Evolutionary conservation across 1,284 basidiomycete genomes (phyloP), one percentile per base, ranked within the genome.

Genomic region (Volvariella volvacea): DNA sequence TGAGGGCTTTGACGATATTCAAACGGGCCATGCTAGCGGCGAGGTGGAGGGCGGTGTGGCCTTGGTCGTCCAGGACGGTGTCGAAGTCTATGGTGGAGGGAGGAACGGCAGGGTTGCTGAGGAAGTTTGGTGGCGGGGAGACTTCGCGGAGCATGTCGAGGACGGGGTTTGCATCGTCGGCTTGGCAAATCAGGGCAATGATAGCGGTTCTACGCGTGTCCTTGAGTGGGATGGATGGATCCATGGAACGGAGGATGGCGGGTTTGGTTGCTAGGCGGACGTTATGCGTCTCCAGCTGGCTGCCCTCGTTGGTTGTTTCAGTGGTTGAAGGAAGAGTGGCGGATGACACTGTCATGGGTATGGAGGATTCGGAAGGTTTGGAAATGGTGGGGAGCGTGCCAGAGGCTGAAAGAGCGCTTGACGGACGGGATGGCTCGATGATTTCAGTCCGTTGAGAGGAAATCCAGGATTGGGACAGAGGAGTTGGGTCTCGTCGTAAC

Each of bases 41-140:
- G 59, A 97, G 80, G 62, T 99, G 96, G 21, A 99, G 71, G 4
- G 95, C 86, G 0, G 92, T 93, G 63, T 99, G 95, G 0, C 92
- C 91, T 57, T 94, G 87, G 51, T 97, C 92, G 57, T 99, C 96
- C 31, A 97, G 78, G 36, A 93, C 74, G 15, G 79, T 74, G 60
- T 97, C 88, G 40, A 88, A 67, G 50, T 92, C 89, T 40, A 82
- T 53, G 4, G 34, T 6, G 8, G 34, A 7, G n/a, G 34, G n/a
- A 37, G 61, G 52, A 16, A 48, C 48, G 10, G 55, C 51, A 30
- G 43, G 55, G 48, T 47, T 48, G 49, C 57, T 43, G 51, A 56
- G 52, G 55, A 61, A 50, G 45, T 61, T 48, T 42, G 72, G 69
- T 49, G 80, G 73, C 7, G 74, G 67, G 7, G 73, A 66, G 21